Conservation (phyloP, 2,329 filamentous ascomycete species). For the Neoscytalidium dimidiatum region DNA sequence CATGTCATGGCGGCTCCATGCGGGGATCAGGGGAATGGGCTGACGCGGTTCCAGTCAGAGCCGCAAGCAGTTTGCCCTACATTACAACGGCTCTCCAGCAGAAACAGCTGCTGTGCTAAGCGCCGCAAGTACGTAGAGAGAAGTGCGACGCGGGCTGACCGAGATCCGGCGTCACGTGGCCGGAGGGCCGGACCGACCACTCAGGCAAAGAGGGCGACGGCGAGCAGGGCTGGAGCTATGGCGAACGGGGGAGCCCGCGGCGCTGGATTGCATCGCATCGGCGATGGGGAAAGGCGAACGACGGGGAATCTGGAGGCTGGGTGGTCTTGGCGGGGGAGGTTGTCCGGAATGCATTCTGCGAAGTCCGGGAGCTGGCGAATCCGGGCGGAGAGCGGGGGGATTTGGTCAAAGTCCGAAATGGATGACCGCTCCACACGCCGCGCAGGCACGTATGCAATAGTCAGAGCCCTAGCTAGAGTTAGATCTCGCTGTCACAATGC, state of each 20-base stretch:
- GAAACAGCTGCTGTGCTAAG: background rate
- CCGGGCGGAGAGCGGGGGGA: slow-evolving; percentile 19
- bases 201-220: background rate
- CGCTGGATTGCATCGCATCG: background rate
- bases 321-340: background rate
- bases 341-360: slow-evolving; percentile 19
- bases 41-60: slow-evolving; percentile 13
- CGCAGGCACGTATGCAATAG: background rate
- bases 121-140: background rate
- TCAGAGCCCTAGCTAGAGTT: background rate
- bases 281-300: slow-evolving; percentile 1
- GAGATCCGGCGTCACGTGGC: slow-evolving; percentile 2
- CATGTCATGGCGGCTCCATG: slow-evolving; percentile 12
- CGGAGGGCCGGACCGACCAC: background rate
- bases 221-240: background rate
- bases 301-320: background rate
- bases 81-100: slow-evolving; percentile 6
- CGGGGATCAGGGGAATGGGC: slow-evolving; percentile 14
- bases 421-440: background rate
- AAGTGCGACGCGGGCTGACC: background rate
- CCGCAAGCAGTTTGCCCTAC: background rate
- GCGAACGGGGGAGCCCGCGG: too few species aligned
- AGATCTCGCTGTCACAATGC: background rate
- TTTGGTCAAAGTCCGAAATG: slow-evolving; percentile 12
- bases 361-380: slow-evolving; percentile 18